These are phyloP conservation scores for Leptomonas seymouri DNA, from an alignment of 208 protist genomes.

Conservation along the genomic window DNA sequence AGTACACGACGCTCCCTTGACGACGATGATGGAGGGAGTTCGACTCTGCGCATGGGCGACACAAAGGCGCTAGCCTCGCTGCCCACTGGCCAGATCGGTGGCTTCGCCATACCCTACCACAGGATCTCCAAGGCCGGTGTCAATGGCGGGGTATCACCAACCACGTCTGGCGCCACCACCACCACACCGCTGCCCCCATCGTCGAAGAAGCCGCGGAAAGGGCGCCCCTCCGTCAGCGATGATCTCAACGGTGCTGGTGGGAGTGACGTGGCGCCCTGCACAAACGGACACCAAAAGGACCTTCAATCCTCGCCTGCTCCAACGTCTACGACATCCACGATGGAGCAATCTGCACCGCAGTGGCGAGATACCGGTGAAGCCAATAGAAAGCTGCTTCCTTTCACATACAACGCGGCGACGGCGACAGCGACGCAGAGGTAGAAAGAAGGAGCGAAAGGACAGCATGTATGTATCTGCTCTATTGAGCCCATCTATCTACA, in stretches of 20 bases:
- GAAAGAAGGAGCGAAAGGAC: background rate
- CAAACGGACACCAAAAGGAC: background rate
- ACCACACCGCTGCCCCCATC: background rate
- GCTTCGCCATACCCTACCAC: slow-evolving; percentile 12
- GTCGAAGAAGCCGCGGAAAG: slow-evolving; percentile 14
- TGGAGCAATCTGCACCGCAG: slow-evolving; percentile 10
- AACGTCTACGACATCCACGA: background rate
- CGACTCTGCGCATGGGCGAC: slow-evolving; percentile 2
- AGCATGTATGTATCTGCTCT: slow-evolving; percentile 5
- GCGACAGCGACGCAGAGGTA: slow-evolving; percentile 20
- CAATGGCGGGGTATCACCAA: background rate
- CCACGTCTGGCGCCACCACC: background rate
- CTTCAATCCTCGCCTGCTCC: background rate
- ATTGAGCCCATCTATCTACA: background rate
- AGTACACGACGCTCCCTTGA: slow-evolving; percentile 15
- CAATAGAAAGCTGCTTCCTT: slow-evolving; percentile 1
- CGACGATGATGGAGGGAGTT: background rate
- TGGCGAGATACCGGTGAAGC: slow-evolving; percentile 6
- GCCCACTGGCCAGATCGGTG: slow-evolving; percentile 16
- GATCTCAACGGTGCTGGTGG: background rate
- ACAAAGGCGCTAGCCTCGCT: background rate
- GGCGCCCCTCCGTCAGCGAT: slow-evolving; percentile 8
- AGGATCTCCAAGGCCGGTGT: slow-evolving; percentile 8
- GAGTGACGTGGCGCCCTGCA: background rate
- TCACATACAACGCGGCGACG: slow-evolving; percentile 13